phyloP scores from a whole-genome alignment of 2,329 filamentous ascomycete species.

The Xenosphaeropsis pyriputrescens region DNA sequence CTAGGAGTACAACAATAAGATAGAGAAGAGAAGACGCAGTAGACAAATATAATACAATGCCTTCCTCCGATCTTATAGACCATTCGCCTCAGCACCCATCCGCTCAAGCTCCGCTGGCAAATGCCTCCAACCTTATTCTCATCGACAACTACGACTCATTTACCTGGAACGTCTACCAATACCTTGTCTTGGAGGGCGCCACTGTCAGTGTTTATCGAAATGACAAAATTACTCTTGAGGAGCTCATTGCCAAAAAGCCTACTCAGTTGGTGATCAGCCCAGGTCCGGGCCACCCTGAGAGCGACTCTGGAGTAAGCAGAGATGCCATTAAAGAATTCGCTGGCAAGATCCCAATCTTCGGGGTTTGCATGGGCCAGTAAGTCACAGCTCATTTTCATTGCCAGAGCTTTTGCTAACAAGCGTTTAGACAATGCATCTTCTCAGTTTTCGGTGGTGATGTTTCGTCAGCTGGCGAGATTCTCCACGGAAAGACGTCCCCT shows the following conservation, averaged over 20 bases:
- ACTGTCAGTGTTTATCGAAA: constrained; percentile 83
- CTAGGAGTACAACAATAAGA: too few species aligned
- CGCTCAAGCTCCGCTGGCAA: constrained; percentile 56
- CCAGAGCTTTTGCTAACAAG: constrained; percentile 3
- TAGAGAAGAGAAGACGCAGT: too few species aligned
- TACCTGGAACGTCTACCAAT: constrained; percentile 99
- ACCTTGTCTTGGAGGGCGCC: constrained; percentile 90
- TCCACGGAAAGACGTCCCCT: constrained; percentile 93
- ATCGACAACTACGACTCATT: constrained; percentile 99
- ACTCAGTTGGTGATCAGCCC: constrained; percentile 93
- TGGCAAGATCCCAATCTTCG: constrained; percentile 87
- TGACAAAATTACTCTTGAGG: constrained; percentile 75
- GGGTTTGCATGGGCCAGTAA: constrained; percentile 97
- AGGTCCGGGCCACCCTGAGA: constrained; percentile 81
- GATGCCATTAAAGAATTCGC: constrained; percentile 83
- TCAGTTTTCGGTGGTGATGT: constrained; percentile 86
- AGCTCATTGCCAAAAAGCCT: constrained; percentile 69
- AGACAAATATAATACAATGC: constrained; percentile 18
- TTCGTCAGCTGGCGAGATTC: constrained; percentile 83
- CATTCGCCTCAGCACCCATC: constrained; percentile 79
- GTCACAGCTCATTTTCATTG: constrained; percentile 19
- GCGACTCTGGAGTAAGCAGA: constrained; percentile 86
- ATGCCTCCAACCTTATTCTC: constrained; percentile 79
- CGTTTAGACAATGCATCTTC: constrained; percentile 75
- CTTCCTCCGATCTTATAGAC: constrained; percentile 43